Base-by-base conservation (phyloP, 768 basidiomycete species). In the Butyriboletus loyo region DNA sequence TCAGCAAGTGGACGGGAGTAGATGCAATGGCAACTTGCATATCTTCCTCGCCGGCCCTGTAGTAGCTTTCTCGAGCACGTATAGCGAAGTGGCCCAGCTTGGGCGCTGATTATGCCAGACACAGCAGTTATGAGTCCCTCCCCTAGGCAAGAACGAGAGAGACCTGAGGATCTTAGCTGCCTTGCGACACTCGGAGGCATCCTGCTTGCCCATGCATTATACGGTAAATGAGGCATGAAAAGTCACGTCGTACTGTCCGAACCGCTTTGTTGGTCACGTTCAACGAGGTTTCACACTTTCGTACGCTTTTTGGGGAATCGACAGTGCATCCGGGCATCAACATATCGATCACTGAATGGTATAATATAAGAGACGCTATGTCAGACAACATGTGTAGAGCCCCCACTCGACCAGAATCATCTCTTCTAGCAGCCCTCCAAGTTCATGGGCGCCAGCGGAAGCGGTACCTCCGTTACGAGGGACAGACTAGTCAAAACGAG, bases 371-470 rank as follows among this genome's bases (percentile, higher is more conserved):
- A 37, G 21, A 37, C 4, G 8, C 21, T 30, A 46, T 0, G 15
- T 34, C 36, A 32, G 13, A 27, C 10, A 39, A 51, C 5, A 38
- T 1, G 65, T 76, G 75, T 76, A 66, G 69, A 69, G 66, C 70
- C 56, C 17, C 62, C 66, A 66, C 65, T 58, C 49, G 36, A 19
- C 56, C 55, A 49, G 50, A 66, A 64, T 56, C 63, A 52, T 62
- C 72, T 63, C 75, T 77, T 61, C 75, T 61, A 65, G 62, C 52
- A 49, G 60, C 66, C 65, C 55, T 63, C 57, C 56, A 54, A 66
- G 62, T 72, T 88, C 86, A 82, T 88, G 86, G 78, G 86, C 76
- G 66, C 79, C 86, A 81, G 83, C 84, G 66, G 65, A 77, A 75
- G 84, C 84, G 85, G 79, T 75, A 72, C 86, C 82, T 88, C 85